A percentile compares a stretch with the other conserved stretches of the same genome.
Conservation (phyloP, 805 yeast species). For the Komagataella kurtzmanii region DNA sequence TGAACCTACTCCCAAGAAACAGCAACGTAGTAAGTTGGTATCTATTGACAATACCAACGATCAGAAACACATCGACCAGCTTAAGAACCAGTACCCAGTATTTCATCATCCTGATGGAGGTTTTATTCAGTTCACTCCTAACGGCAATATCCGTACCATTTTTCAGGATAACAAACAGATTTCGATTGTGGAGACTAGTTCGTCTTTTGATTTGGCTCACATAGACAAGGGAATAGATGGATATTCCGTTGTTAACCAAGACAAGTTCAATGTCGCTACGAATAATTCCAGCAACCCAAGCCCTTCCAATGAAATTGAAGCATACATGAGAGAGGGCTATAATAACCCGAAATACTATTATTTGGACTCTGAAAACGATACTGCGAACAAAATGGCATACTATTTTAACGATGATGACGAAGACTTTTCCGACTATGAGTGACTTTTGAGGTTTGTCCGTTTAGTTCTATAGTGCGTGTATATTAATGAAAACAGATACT, state of each 20-base stretch:
- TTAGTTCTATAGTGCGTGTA: neutral
- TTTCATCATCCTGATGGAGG: conserved; percentile 55
- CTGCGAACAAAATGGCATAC: conserved; percentile 1
- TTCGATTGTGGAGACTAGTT: conserved; percentile 33
- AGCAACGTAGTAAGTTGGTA: conserved; percentile 7
- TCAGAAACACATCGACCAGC: conserved; percentile 10
- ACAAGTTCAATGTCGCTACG: neutral
- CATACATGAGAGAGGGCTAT: conserved; percentile 19
- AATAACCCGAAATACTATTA: conserved; percentile 1
- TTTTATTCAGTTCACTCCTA: conserved; percentile 43
- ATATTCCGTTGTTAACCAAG: conserved; percentile 8
- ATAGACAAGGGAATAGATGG: conserved; percentile 22
- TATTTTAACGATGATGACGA: conserved; percentile 3
- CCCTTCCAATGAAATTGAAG: conserved; percentile 20
- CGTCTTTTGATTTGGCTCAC: conserved; percentile 18
- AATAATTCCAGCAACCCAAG: conserved; percentile 3
- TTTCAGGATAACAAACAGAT: conserved; percentile 28
- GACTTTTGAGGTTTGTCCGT: neutral
- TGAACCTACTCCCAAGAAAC: conserved; percentile 16
- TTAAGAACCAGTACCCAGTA: conserved; percentile 35
- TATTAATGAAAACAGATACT: neutral
- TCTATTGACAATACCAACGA: conserved; percentile 1
- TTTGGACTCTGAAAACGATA: conserved; percentile 1
- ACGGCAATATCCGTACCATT: conserved; percentile 41
- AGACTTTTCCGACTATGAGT: conserved; percentile 2